A percentile compares a stretch with the other conserved stretches of the same genome.
Conservation (phyloP, 768 basidiomycete species). For the Lactarius vividus region DNA sequence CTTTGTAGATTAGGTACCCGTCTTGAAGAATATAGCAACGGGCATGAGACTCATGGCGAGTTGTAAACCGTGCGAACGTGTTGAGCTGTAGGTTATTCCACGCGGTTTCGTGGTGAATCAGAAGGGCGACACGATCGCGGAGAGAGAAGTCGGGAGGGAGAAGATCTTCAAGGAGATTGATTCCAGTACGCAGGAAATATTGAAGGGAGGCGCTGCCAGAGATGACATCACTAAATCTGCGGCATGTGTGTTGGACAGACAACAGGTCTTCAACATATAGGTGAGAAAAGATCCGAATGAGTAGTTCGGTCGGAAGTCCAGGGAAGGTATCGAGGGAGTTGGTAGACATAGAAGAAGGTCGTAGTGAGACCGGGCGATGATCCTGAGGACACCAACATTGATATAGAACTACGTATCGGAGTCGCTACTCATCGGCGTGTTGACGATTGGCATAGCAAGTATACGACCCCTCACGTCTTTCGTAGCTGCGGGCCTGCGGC, state of each 20-base stretch:
- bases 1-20: slow-evolving; percentile 9
- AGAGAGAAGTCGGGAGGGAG: neutral
- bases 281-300: neutral
- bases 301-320: neutral
- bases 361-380: neutral
- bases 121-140: neutral
- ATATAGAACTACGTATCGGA: neutral
- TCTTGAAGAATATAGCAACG: neutral
- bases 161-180: slow-evolving; percentile 2
- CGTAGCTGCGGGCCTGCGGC: neutral
- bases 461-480: neutral
- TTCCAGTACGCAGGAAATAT: neutral
- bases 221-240: neutral
- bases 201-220: neutral
- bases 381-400: neutral
- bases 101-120: neutral
- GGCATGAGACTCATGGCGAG: neutral
- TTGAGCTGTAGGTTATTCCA: neutral
- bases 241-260: slow-evolving; percentile 4
- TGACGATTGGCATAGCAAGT: neutral
- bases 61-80: too few relatives aligned
- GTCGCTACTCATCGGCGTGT: neutral
- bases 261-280: neutral
- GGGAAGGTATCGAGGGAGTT: neutral
- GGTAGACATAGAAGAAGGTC: neutral